Conservation (phyloP, 768 basidiomycete genomes). For the Xerocomus spinulosus region DNA sequence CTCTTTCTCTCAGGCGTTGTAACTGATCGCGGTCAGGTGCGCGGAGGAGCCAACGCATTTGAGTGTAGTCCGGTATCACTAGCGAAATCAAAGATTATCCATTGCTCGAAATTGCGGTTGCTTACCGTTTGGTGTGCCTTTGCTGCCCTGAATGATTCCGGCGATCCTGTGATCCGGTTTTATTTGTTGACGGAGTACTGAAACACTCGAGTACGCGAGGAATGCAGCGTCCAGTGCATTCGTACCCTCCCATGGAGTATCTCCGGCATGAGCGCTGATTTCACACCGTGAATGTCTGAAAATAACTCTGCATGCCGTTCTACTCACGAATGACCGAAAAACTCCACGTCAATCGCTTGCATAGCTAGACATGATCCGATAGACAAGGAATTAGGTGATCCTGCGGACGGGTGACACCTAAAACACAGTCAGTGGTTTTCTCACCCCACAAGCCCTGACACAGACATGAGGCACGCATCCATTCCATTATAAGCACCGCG, state of each 20-base stretch:
- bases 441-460: constrained; percentile 5
- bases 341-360: constrained; percentile 65
- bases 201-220: constrained; percentile 73
- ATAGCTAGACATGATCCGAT: constrained; percentile 57
- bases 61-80: constrained; percentile 85
- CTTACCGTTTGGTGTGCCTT: constrained; percentile 68
- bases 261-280: constrained; percentile 71
- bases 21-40: constrained; percentile 62
- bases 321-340: constrained; percentile 66
- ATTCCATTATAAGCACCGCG: constrained; percentile 75
- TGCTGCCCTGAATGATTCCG: constrained; percentile 66
- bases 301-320: neutral
- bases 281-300: constrained; percentile 5
- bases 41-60: constrained; percentile 67
- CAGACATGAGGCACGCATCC: constrained; percentile 75
- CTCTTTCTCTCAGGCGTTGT: constrained; percentile 48
- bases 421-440: constrained; percentile 10
- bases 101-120: constrained; percentile 1
- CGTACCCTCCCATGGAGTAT: constrained; percentile 78
- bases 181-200: constrained; percentile 82
- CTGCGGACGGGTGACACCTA: constrained; percentile 73
- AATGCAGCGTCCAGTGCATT: constrained; percentile 90
- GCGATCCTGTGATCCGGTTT: constrained; percentile 78
- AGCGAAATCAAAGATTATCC: constrained; percentile 3
- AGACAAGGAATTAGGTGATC: constrained; percentile 45